Percentiles rank a stretch among this genome's conserved stretches.
phyloP scores from a whole-genome alignment of 2,329 filamentous ascomycete species.

The Epichloe amarillans region DNA sequence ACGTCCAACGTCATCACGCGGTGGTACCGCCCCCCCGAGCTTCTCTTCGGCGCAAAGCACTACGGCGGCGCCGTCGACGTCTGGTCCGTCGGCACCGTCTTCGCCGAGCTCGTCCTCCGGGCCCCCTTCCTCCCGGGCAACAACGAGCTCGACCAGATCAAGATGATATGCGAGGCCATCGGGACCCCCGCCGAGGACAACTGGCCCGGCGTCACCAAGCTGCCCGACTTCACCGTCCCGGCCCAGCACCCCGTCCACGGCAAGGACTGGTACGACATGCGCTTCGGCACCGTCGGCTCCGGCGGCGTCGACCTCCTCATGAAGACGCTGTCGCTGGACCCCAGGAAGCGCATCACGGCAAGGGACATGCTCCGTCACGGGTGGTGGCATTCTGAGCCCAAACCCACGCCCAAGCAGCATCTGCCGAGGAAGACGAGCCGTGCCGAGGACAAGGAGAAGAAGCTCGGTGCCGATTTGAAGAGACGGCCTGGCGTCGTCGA shows the following conservation, averaged over 20 bases:
- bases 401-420: constrained; percentile 68
- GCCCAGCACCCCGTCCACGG: constrained; percentile 49
- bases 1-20: constrained; percentile 90
- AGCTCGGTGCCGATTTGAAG: constrained; percentile 72
- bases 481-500: constrained; percentile 56
- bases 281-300: constrained; percentile 68
- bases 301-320: constrained; percentile 82
- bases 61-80: constrained; percentile 88
- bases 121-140: constrained; percentile 73
- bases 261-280: constrained; percentile 57
- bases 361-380: constrained; percentile 64
- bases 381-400: constrained; percentile 78
- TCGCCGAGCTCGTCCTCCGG: constrained; percentile 78
- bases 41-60: constrained; percentile 79
- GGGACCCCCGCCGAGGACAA: constrained; percentile 88
- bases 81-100: constrained; percentile 87
- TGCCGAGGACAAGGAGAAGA: constrained; percentile 60
- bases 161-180: constrained; percentile 69
- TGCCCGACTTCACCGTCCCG: constrained; percentile 68
- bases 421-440: constrained; percentile 55
- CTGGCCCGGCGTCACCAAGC: constrained; percentile 79
- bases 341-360: constrained; percentile 69
- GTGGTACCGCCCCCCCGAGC: constrained; percentile 86
- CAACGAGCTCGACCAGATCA: constrained; percentile 75
- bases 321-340: constrained; percentile 73